A percentile compares a stretch with the other conserved stretches of the same genome.
Evolutionary conservation across 768 basidiomycete genomes (phyloP).

Genomic region (Calocybe cyanea): DNA sequence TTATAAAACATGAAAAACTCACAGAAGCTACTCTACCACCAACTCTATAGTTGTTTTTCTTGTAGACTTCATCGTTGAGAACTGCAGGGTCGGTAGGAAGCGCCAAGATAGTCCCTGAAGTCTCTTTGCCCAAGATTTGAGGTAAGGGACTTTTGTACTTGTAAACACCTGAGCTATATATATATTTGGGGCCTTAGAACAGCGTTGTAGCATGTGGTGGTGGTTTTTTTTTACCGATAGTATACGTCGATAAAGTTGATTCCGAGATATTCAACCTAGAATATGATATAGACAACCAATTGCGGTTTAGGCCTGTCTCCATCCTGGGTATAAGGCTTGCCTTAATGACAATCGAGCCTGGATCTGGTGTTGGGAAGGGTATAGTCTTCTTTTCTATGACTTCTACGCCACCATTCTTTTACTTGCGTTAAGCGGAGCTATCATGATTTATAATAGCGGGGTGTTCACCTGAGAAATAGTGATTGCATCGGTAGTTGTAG

Average conservation of each 20-base stretch:
- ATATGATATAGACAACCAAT: background rate
- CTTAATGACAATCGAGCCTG: constrained; percentile 56
- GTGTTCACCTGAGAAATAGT: constrained; percentile 54
- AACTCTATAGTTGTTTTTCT: constrained; percentile 58
- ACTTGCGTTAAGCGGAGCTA: background rate
- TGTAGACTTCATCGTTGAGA: constrained; percentile 56
- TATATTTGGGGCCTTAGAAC: background rate
- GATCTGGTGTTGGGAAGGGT: constrained; percentile 63
- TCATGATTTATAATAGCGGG: too few relatives aligned
- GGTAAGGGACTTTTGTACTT: constrained; percentile 54
- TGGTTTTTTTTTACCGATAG: constrained; percentile 51
- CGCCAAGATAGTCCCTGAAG: constrained; percentile 68
- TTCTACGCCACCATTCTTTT: constrained; percentile 66
- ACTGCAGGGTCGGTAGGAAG: constrained; percentile 67
- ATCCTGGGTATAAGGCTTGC: constrained; percentile 17
- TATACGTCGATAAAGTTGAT: constrained; percentile 91
- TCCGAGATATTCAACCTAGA: constrained; percentile 67
- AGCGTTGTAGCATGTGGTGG: background rate
- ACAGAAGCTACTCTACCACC: constrained; percentile 78
- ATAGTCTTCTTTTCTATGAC: constrained; percentile 65
- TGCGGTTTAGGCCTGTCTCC: too few relatives aligned
- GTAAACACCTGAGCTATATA: constrained; percentile 63
- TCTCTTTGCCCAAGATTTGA: constrained; percentile 72
- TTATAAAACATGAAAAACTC: constrained; percentile 18
- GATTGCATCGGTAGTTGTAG: constrained; percentile 64